Base-by-base conservation (phyloP, 1,284 basidiomycete genomes). In the Cerrena zonata region DNA sequence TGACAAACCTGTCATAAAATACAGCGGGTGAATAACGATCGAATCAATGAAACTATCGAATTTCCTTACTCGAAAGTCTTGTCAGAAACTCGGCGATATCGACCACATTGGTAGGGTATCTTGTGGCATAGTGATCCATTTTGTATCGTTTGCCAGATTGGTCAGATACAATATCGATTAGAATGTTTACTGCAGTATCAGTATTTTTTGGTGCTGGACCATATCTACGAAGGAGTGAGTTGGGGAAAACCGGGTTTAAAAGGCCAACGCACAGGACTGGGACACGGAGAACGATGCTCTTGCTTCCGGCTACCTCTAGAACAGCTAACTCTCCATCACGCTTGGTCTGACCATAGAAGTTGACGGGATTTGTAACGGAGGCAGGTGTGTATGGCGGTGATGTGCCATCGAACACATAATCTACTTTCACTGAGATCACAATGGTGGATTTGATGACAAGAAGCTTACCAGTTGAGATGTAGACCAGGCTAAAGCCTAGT, bases 351-450 rank as follows among this genome's bases (percentile, higher is more conserved):
- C 87, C 91, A 58, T 93, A 93, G 1, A 85, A 67, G 48, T 93
- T 86, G 39, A 92, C 66, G 0, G 90, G 90, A 58, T 87, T 85
- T 5, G 86, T 76, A n/a, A 65, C 60, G 3, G 83, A 77, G 3
- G 73, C 73, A 0, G 88, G 84, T 2, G 75, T 73, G 65, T 92
- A 92, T 0, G 87, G 86, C 1, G 90, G 86, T 0, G 82, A 80
- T n/a, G 77, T 82, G 3, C 90, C 90, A 56, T 91, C 87, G 58
- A 93, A 92, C 12, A 93, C 89, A 64, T 92, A 92, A 68, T 92
- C 89, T 84, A 61, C 49, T 37, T 44, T 2, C 54, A 50, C 19
- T 24, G 11, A 2, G 22, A 5, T 7, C 11, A 36, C 13, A 21
- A 13, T n/a, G 3, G 34, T 22, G 47, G 22, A 15, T 19, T 13